phyloP scores from a whole-genome alignment of 495 filamentous ascomycete species.

The Aspergillus coremiiformis region DNA sequence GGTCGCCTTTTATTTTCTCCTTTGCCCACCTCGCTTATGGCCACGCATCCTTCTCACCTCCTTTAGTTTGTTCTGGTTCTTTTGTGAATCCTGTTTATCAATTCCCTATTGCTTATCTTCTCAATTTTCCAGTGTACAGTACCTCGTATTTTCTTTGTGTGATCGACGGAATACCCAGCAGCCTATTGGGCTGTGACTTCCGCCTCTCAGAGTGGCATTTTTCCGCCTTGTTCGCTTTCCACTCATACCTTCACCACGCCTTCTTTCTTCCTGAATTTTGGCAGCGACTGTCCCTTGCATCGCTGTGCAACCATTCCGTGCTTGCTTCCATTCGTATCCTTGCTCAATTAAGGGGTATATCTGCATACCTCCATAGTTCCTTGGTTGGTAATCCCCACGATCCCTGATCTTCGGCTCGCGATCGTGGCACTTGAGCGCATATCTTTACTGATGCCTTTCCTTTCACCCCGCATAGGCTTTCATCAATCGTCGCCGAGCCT shows the following conservation, averaged over 20 bases:
- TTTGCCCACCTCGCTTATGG: constrained; percentile 19
- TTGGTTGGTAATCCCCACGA: background rate
- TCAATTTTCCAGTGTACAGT: constrained; percentile 10
- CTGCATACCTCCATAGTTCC: background rate
- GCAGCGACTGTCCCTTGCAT: constrained; percentile 3
- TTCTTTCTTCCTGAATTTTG: background rate
- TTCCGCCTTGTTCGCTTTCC: constrained; percentile 11
- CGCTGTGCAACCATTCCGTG: background rate
- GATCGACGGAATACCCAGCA: constrained; percentile 11
- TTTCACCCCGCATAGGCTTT: background rate
- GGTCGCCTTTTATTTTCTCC: background rate
- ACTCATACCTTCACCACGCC: constrained; percentile 9
- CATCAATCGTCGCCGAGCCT: background rate
- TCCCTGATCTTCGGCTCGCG: background rate
- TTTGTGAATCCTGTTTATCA: constrained; percentile 3
- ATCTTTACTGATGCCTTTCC: background rate
- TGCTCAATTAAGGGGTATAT: background rate
- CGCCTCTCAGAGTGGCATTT: constrained; percentile 18
- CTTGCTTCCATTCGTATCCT: background rate
- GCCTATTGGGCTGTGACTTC: constrained; percentile 14
- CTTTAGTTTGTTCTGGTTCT: constrained; percentile 9
- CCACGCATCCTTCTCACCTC: constrained; percentile 10
- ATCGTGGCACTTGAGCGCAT: background rate
- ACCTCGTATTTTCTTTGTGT: constrained; percentile 11
- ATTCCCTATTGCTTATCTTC: constrained; percentile 11